Evolutionary conservation across 2,329 filamentous ascomycete genomes (phyloP).

Genomic region (Fusarium nelsonii): DNA sequence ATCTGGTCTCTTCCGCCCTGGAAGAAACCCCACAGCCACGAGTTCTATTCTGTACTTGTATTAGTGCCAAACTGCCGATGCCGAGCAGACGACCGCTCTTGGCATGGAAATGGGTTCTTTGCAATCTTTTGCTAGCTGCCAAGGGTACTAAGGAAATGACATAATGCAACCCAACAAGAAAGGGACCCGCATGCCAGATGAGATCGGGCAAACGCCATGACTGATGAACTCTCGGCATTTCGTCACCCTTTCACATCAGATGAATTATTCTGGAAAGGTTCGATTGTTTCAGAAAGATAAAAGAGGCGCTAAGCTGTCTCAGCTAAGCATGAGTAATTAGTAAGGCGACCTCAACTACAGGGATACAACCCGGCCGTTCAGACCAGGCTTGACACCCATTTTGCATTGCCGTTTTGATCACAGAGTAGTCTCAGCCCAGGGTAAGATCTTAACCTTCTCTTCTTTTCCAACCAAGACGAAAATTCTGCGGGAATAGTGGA

Average conservation of each 20-base stretch:
- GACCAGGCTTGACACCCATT: background rate
- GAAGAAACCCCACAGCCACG: background rate
- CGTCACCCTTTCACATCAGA: too few relatives aligned
- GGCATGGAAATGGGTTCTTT: background rate
- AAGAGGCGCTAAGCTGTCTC: background rate
- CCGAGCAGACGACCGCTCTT: background rate
- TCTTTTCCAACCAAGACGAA: background rate
- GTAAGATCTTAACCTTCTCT: background rate
- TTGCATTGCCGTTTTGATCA: background rate
- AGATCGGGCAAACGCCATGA: background rate
- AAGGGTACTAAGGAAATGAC: background rate
- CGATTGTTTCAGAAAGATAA: background rate
- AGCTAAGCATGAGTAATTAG: slow-evolving; percentile 4
- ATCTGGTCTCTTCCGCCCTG: background rate
- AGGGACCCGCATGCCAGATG: background rate
- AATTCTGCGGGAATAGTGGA: background rate
- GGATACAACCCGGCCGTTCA: background rate
- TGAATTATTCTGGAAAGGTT: background rate
- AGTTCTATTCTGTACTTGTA: background rate
- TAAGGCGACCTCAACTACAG: background rate
- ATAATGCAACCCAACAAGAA: background rate
- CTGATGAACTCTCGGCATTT: background rate
- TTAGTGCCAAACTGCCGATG: background rate
- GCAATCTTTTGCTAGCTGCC: background rate
- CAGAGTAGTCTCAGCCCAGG: background rate